Evolutionary conservation across 257 asterid genomes (phyloP), one percentile per base, ranked within the genome.

Genomic region (Nicotiana tomentosiformis): DNA sequence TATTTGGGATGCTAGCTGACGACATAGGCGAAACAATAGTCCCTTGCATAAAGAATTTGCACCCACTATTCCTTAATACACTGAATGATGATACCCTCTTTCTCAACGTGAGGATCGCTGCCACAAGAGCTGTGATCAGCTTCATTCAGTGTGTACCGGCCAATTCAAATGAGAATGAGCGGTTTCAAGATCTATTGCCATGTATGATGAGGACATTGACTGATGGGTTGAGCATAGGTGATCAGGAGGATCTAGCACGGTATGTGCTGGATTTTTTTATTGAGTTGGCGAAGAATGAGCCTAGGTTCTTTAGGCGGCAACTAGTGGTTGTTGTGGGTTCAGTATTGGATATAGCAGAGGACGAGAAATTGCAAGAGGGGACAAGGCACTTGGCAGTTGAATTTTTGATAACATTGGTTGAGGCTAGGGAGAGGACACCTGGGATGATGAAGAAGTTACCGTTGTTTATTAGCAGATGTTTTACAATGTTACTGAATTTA

Each of bases 391-490:
- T 95, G 91, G 99, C 98, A 0, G 86, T 94, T 74, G 98, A 95
- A 81, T 93, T 95, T 62, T 97, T 95, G 18, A 92, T 95, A 62
- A 95, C 99, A n/a, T 82, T 95, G 70, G 98, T 98, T 0, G 99
- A 95, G 85, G 99, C 98, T 0, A 90, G 99, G 82, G 99, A 95
- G 82, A 89, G 98, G 83, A 98, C 99, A 2, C 99, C 97, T 1
- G 99, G 99, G 86, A 94, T 95, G 99, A 93, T 95, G 99, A 93
- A 98, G 87, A 95, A 94, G 89, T 64, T 95, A 89, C 99, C 98
- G 0, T 98, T 93, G 83, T 95, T 94, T 81, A 91, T 94, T 77
- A 91, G 93, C 87, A 85, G 95, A 85, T 84, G 94, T 18, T 95
- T 95, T 82, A 87, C 97, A 0, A 94, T 88, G 80, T 39, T 39